A percentile compares a stretch with the other conserved stretches of the same genome.
Conservation (phyloP, 805 yeast species). For the Zygosaccharomyces lentus region DNA sequence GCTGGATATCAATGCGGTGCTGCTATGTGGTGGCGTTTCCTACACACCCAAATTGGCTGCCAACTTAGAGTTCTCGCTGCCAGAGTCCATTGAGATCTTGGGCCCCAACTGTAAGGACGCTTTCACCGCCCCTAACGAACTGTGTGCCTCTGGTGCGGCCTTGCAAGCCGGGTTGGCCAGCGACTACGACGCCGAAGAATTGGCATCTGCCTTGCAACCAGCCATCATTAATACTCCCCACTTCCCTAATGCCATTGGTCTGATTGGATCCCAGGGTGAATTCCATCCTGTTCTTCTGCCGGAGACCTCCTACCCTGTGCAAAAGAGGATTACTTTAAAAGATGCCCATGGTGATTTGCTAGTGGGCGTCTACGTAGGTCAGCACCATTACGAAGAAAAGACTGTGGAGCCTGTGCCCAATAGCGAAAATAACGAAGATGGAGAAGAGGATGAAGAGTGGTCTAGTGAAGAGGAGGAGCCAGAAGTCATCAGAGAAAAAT, state of each 20-base stretch:
- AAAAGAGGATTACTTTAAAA: constrained; percentile 63
- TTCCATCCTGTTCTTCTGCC: constrained; percentile 70
- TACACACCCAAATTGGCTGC: constrained; percentile 87
- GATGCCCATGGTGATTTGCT: constrained; percentile 58
- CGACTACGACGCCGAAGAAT: constrained; percentile 81
- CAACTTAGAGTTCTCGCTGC: constrained; percentile 70
- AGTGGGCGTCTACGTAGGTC: constrained; percentile 79
- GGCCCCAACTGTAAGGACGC: constrained; percentile 77
- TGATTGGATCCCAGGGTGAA: constrained; percentile 65
- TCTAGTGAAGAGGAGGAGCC: constrained; percentile 74
- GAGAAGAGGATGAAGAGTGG: constrained; percentile 45
- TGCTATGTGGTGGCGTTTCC: constrained; percentile 91
- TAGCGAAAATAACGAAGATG: constrained; percentile 50
- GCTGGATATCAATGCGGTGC: constrained; percentile 83
- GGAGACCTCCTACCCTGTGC: constrained; percentile 89
- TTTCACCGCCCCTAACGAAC: constrained; percentile 83
- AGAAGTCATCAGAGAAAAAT: constrained; percentile 73
- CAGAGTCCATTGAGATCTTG: constrained; percentile 60
- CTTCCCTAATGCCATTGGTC: constrained; percentile 76
- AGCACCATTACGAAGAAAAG: constrained; percentile 76
- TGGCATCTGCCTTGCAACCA: constrained; percentile 71
- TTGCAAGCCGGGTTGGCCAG: constrained; percentile 83
- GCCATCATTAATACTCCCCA: constrained; percentile 87
- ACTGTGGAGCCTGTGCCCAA: constrained; percentile 62
- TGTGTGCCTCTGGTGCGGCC: constrained; percentile 91